phyloP scores from a whole-genome alignment of 2,329 filamentous ascomycete species.

The Trichoderma atroviride region DNA sequence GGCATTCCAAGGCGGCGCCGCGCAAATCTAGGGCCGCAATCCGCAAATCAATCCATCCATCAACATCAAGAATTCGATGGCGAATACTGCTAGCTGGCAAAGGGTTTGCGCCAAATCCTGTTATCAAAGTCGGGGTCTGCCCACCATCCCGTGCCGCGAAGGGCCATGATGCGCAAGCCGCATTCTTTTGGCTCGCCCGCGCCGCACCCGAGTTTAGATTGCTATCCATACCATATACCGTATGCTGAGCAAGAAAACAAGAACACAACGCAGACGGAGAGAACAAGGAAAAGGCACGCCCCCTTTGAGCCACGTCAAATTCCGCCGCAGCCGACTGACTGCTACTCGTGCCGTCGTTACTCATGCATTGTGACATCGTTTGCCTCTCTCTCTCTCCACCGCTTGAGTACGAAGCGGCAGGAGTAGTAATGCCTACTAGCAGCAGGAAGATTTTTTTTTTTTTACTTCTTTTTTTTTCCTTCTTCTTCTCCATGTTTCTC shows the following conservation, averaged over 20 bases:
- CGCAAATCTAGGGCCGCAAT: conserved; percentile 9
- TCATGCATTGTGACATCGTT: conserved; percentile 26
- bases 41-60: background rate
- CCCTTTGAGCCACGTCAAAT: conserved; percentile 6
- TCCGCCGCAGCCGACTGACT: conserved; percentile 5
- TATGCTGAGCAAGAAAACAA: conserved; percentile 8
- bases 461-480: background rate
- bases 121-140: conserved; percentile 23
- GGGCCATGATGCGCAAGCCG: conserved; percentile 9
- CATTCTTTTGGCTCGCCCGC: background rate
- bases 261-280: background rate
- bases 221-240: background rate
- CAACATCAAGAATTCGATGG: background rate
- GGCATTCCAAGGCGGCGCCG: conserved; percentile 15
- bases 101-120: background rate
- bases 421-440: background rate
- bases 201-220: background rate
- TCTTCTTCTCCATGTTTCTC: background rate
- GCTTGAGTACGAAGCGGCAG: background rate
- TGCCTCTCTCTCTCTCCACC: conserved; percentile 2
- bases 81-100: background rate
- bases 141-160: conserved; percentile 17
- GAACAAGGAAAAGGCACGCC: background rate
- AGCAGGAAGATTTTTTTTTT: background rate
- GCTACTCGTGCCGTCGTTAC: conserved; percentile 9